Evolutionary conservation across 495 filamentous ascomycete genomes (phyloP).

Genomic region (Penicillium nucicola): DNA sequence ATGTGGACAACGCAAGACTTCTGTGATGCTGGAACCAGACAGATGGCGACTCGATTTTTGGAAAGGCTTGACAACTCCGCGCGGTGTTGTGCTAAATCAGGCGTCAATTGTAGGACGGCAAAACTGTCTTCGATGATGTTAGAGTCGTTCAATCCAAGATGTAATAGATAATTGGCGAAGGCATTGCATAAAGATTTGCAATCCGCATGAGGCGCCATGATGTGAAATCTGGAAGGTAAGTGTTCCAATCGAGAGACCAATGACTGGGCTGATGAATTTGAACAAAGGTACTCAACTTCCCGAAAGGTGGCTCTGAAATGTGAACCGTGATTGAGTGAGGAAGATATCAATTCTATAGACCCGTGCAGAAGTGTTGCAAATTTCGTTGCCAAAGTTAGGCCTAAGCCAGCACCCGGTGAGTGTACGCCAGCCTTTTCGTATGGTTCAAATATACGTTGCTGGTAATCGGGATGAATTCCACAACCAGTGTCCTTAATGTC

Average conservation of each 20-base stretch:
- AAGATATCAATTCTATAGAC: slow-evolving; percentile 9
- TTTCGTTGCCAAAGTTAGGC: slow-evolving; percentile 12
- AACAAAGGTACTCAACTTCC: not conserved
- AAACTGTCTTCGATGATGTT: not conserved
- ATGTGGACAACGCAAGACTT: not conserved
- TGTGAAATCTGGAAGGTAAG: slow-evolving; percentile 2
- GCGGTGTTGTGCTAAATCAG: slow-evolving; percentile 2
- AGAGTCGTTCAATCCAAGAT: not conserved
- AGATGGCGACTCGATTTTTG: slow-evolving; percentile 8
- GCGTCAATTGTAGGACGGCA: slow-evolving; percentile 3
- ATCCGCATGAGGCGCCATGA: not conserved
- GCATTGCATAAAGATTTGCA: not conserved
- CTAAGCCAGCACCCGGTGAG: slow-evolving; percentile 12
- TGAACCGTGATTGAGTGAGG: slow-evolving; percentile 7
- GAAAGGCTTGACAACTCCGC: slow-evolving; percentile 1
- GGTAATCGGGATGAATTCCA: slow-evolving; percentile 9
- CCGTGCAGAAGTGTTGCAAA: slow-evolving; percentile 13
- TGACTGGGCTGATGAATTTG: not conserved
- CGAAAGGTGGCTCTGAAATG: slow-evolving; percentile 15
- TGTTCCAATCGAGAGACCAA: not conserved
- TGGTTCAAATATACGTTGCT: slow-evolving; percentile 14
- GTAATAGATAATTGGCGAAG: not conserved
- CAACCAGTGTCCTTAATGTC: slow-evolving; percentile 13
- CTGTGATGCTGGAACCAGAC: slow-evolving; percentile 6
- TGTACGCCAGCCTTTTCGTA: slow-evolving; percentile 13